These are phyloP conservation scores for Saccharomycopsis sp. DNA, from an alignment of 805 yeast species.

Conservation along the genomic window DNA sequence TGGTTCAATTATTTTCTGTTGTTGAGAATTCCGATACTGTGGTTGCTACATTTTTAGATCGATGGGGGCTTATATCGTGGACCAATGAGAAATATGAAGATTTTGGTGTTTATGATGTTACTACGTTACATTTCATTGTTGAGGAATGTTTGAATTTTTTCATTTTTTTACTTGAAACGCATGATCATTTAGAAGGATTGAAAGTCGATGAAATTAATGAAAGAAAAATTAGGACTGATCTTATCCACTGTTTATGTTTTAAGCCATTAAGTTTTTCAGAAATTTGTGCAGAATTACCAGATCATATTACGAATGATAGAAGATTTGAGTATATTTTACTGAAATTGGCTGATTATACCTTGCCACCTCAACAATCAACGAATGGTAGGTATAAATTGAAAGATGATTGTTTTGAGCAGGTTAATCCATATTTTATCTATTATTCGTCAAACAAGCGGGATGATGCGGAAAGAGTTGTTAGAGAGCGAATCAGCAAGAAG, in stretches of 20 bases:
- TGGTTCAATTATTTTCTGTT: slow-evolving; percentile 56
- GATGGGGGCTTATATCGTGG: slow-evolving; percentile 67
- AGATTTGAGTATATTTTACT: slow-evolving; percentile 57
- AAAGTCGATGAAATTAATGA: slow-evolving; percentile 43
- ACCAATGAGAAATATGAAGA: slow-evolving; percentile 35
- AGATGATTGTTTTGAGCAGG: slow-evolving; percentile 39
- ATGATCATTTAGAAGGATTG: slow-evolving; percentile 43
- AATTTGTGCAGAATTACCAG: slow-evolving; percentile 63
- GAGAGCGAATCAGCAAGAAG: slow-evolving; percentile 37
- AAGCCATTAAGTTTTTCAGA: slow-evolving; percentile 66
- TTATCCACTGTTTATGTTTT: slow-evolving; percentile 79
- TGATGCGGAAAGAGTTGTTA: slow-evolving; percentile 65
- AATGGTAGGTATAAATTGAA: slow-evolving; percentile 65
- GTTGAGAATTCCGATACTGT: slow-evolving; percentile 49
- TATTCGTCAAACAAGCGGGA: slow-evolving; percentile 73
- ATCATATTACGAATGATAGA: slow-evolving; percentile 64
- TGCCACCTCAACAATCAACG: slow-evolving; percentile 53
- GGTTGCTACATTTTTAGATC: slow-evolving; percentile 48
- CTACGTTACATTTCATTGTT: slow-evolving; percentile 51
- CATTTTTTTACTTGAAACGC: slow-evolving; percentile 14
- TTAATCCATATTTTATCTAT: slow-evolving; percentile 82
- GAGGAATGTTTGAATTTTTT: slow-evolving; percentile 57
- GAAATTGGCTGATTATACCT: slow-evolving; percentile 51
- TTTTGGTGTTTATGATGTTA: slow-evolving; percentile 36
- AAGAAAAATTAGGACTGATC: slow-evolving; percentile 53